A percentile compares a stretch with the other conserved stretches of the same genome.
Conservation (phyloP, 495 filamentous ascomycete species). For the Jackrogersella minutella region DNA sequence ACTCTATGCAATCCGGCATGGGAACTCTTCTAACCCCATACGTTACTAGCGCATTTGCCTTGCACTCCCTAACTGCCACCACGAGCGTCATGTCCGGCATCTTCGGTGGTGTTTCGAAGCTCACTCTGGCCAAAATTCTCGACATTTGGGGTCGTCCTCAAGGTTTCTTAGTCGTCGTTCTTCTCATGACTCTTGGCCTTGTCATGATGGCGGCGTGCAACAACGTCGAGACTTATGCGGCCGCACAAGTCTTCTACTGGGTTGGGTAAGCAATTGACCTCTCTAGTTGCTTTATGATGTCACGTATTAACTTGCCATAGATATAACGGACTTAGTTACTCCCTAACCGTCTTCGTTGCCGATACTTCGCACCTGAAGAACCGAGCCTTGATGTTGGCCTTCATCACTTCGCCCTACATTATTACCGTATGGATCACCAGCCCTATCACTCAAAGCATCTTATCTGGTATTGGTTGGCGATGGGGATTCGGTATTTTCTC, state of each 20-base stretch:
- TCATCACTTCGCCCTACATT: conserved; percentile 70
- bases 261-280: conserved; percentile 45
- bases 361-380: conserved; percentile 71
- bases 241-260: conserved; percentile 64
- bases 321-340: conserved; percentile 65
- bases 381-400: conserved; percentile 68
- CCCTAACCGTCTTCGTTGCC: conserved; percentile 68
- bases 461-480: conserved; percentile 60
- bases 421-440: conserved; percentile 64
- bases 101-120: conserved; percentile 68
- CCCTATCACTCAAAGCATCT: conserved; percentile 55
- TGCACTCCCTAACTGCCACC: conserved; percentile 59
- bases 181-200: conserved; percentile 54
- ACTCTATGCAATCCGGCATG: conserved; percentile 56
- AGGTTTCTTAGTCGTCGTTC: conserved; percentile 51
- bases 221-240: conserved; percentile 58
- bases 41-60: conserved; percentile 54
- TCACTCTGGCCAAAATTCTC: conserved; percentile 69
- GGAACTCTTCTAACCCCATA: conserved; percentile 51
- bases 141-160: conserved; percentile 70
- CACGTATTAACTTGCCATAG: conserved; percentile 42
- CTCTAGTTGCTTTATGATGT: background rate
- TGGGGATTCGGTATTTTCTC: conserved; percentile 72
- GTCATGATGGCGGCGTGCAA: conserved; percentile 63
- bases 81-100: conserved; percentile 59